Evolutionary conservation across 2,329 filamentous ascomycete genomes (phyloP).

Genomic region (Aureobasidium subglaciale): DNA sequence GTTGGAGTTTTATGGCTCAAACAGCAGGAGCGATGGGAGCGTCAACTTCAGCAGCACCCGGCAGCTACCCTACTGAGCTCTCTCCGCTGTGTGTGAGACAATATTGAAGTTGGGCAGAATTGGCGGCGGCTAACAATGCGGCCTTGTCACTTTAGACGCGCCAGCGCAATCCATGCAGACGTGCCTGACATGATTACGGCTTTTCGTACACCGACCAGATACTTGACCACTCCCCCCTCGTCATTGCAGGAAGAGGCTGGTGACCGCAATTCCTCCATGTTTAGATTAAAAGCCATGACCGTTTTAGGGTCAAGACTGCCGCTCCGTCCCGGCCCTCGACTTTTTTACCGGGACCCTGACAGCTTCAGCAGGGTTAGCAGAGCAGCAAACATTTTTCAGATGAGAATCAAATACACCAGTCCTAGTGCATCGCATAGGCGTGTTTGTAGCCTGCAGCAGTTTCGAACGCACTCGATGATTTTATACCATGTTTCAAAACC

Average conservation of each 20-base stretch:
- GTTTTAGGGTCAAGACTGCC: background rate
- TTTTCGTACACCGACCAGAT: no score
- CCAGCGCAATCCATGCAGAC: slow-evolving; percentile 7
- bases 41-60: background rate
- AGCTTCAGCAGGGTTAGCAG: no score
- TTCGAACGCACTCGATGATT: no score
- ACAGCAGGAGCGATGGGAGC: background rate
- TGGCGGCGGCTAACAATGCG: slow-evolving; percentile 7
- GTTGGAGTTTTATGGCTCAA: background rate
- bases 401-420: no score
- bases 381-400: no score
- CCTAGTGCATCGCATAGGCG: no score
- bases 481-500: no score
- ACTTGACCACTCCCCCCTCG: background rate
- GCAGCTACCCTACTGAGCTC: background rate
- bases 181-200: slow-evolving; percentile 11
- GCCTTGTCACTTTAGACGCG: slow-evolving; percentile 6
- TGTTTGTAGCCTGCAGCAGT: no score
- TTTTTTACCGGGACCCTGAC: slow-evolving; percentile 1
- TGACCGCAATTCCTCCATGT: background rate
- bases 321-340: slow-evolving; percentile 7
- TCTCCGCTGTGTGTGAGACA: background rate
- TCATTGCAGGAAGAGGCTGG: slow-evolving; percentile 13
- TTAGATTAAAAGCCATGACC: slow-evolving; percentile 4
- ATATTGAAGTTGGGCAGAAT: slow-evolving; percentile 1